A percentile compares a stretch with the other conserved stretches of the same genome.
These are phyloP conservation scores for Vitis hybrid DNA, from an alignment of 177 flowering plant genomes.

Conservation along the genomic window DNA sequence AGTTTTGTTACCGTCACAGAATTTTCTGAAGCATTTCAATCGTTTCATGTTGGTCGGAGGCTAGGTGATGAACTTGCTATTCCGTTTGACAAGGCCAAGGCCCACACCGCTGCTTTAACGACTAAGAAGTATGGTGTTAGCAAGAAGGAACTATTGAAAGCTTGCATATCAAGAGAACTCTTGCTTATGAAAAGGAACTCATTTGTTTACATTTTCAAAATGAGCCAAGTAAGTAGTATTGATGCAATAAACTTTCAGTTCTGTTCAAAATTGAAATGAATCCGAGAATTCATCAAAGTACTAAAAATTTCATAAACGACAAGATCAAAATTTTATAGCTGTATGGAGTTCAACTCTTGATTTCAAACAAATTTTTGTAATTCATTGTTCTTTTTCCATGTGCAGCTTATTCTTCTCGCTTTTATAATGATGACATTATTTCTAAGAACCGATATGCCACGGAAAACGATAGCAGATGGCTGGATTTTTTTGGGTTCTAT, in stretches of 20 bases:
- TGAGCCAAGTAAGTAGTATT: constrained; percentile 34
- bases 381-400: constrained; percentile 7
- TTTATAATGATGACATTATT: constrained; percentile 45
- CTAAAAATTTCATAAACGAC: no score
- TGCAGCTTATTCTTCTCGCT: constrained; percentile 38
- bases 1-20: constrained; percentile 40
- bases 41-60: constrained; percentile 49
- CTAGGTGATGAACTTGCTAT: constrained; percentile 44
- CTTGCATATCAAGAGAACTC: constrained; percentile 45
- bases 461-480: constrained; percentile 36
- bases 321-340: no score
- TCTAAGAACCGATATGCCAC: constrained; percentile 41
- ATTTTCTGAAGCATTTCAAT: constrained; percentile 53
- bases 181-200: constrained; percentile 71
- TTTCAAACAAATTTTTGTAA: neutral
- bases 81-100: constrained; percentile 55
- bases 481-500: constrained; percentile 59
- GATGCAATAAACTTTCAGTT: neutral
- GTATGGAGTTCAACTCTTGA: neutral
- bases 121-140: constrained; percentile 44
- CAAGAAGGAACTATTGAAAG: constrained; percentile 50
- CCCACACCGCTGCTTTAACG: constrained; percentile 61
- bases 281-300: no score
- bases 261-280: constrained; percentile 3
- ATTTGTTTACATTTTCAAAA: constrained; percentile 50